Evolutionary conservation across 768 basidiomycete species (phyloP).

Genomic region (Pisolithus marmoratus): DNA sequence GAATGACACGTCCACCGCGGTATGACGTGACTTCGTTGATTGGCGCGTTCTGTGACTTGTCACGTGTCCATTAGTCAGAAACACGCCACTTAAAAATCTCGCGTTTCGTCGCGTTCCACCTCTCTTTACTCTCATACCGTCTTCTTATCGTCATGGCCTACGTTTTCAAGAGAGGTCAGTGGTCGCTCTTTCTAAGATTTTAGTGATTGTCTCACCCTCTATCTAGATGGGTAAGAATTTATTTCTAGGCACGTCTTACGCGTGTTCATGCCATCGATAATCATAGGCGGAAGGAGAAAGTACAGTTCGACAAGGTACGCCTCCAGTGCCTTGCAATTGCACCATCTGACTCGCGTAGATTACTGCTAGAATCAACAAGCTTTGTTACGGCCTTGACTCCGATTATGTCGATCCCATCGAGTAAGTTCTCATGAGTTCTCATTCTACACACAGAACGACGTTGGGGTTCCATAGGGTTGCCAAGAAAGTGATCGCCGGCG

Average conservation of each 20-base stretch:
- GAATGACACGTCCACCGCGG: slow-evolving; percentile 17
- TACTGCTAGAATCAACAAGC: slow-evolving; percentile 79
- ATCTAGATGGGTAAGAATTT: slow-evolving; percentile 42
- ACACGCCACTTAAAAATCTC: slow-evolving; percentile 25
- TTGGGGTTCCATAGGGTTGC: slow-evolving; percentile 51
- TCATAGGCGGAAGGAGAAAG: slow-evolving; percentile 77
- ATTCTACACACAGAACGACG: background rate
- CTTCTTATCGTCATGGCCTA: slow-evolving; percentile 34
- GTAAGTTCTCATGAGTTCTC: slow-evolving; percentile 20
- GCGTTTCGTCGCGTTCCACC: slow-evolving; percentile 22
- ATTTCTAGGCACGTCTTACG: slow-evolving; percentile 20
- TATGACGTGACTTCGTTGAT: slow-evolving; percentile 28
- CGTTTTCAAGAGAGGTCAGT: slow-evolving; percentile 56
- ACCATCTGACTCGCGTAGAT: slow-evolving; percentile 45
- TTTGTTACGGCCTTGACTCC: slow-evolving; percentile 93
- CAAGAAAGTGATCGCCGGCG: slow-evolving; percentile 89
- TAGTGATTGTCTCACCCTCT: slow-evolving; percentile 7
- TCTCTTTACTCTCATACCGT: slow-evolving; percentile 6
- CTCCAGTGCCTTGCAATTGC: slow-evolving; percentile 8
- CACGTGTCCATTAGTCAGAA: slow-evolving; percentile 16
- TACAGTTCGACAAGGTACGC: slow-evolving; percentile 87
- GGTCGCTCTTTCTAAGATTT: background rate
- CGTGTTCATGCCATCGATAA: slow-evolving; percentile 3
- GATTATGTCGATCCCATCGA: slow-evolving; percentile 93
- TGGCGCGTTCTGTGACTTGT: slow-evolving; percentile 26